A percentile compares a stretch with the other conserved stretches of the same genome.
These are phyloP conservation scores for Fusarium robinianum DNA, from an alignment of 2,329 filamentous ascomycete species.

Conservation along the genomic window DNA sequence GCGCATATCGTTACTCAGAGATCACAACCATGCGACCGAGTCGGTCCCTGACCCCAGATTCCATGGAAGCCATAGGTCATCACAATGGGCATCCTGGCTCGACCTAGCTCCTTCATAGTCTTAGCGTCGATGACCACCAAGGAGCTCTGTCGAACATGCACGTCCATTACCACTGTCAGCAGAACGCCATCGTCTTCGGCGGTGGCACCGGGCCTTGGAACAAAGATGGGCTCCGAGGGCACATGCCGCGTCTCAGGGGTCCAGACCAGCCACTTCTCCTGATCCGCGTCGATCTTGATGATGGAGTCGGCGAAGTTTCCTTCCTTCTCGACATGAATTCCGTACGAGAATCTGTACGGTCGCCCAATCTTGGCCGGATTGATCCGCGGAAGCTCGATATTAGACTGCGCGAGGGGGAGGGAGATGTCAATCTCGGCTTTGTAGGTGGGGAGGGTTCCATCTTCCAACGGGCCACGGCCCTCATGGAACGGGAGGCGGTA, in stretches of 20 bases:
- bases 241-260: constrained; percentile 3
- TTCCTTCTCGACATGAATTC: constrained; percentile 5
- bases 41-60: constrained; percentile 4
- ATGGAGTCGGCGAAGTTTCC: constrained; percentile 17
- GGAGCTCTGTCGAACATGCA: constrained; percentile 4
- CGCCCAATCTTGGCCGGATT: constrained; percentile 2
- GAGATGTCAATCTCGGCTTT: constrained; percentile 8
- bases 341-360: constrained; percentile 11
- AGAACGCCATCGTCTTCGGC: constrained; percentile 13
- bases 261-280: constrained; percentile 4
- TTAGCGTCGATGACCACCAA: constrained; percentile 11
- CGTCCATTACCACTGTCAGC: constrained; percentile 8
- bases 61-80: constrained; percentile 16
- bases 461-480: not conserved
- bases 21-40: too few relatives aligned
- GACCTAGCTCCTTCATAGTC: constrained; percentile 10
- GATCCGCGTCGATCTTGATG: constrained; percentile 19
- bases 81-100: constrained; percentile 10
- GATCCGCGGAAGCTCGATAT: constrained; percentile 13
- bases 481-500: constrained; percentile 9
- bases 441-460: constrained; percentile 7
- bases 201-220: not conserved
- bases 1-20: too few relatives aligned
- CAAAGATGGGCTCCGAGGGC: constrained; percentile 14
- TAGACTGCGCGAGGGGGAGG: constrained; percentile 2